Percentiles rank a stretch among this genome's conserved stretches.
Conservation (phyloP, 2,329 filamentous ascomycete genomes). For the Alternaria burnsii region DNA sequence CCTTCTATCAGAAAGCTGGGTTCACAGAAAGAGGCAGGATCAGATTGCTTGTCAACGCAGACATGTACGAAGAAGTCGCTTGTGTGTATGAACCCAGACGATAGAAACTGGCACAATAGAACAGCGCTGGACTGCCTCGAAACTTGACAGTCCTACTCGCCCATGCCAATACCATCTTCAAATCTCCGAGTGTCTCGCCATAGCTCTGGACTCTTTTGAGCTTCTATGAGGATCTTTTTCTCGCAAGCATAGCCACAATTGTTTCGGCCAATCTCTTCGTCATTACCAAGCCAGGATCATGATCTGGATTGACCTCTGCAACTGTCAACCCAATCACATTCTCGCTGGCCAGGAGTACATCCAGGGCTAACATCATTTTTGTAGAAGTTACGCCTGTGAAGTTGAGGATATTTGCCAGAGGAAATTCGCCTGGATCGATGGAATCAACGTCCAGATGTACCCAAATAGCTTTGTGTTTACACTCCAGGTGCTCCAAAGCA, state of each 20-base stretch:
- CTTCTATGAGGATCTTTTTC: background rate
- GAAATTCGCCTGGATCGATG: no score
- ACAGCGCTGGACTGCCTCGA: background rate
- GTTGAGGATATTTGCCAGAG: no score
- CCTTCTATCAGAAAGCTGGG: conserved; percentile 14
- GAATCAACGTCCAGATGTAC: no score
- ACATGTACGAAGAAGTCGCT: conserved; percentile 9
- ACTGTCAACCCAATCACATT: no score
- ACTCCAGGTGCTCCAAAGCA: no score
- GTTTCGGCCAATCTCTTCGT: conserved; percentile 18
- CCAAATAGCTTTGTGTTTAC: no score
- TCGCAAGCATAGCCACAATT: conserved; percentile 12
- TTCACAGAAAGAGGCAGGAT: conserved; percentile 14
- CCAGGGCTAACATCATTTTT: no score
- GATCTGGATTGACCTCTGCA: no score
- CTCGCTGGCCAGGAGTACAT: no score
- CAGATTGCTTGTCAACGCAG: conserved; percentile 3
- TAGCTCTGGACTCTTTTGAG: background rate
- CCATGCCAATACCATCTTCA: background rate
- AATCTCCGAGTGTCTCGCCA: background rate
- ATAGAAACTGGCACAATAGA: background rate
- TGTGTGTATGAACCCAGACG: conserved; percentile 5
- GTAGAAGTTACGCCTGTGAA: no score
- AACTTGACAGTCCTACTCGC: background rate
- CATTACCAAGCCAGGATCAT: conserved; percentile 9